Conservation (phyloP, 257 asterid genomes). For the Orobanche coerulescens region DNA sequence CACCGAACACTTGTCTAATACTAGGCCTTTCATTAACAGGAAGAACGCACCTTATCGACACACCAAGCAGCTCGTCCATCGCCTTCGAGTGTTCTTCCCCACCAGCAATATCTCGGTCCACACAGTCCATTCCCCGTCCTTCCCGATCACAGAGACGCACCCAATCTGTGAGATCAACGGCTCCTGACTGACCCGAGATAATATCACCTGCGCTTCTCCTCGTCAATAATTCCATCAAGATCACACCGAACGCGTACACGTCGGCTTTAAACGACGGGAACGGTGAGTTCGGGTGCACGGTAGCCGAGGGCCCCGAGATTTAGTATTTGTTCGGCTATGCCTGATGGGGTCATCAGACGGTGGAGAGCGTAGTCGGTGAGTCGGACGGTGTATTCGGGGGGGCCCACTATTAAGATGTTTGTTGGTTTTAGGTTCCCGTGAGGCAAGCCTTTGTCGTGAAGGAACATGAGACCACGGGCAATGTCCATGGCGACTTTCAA, state of each 20-base stretch:
- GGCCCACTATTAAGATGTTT: slow-evolving; percentile 67
- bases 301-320: slow-evolving; percentile 84
- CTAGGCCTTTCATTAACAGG: not conserved
- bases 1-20: not conserved
- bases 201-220: slow-evolving; percentile 95
- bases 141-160: slow-evolving; percentile 70
- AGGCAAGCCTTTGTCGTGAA: slow-evolving; percentile 85
- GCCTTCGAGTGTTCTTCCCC: not conserved
- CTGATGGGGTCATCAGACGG: slow-evolving; percentile 89
- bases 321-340: slow-evolving; percentile 77
- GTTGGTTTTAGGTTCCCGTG: slow-evolving; percentile 90
- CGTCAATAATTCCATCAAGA: slow-evolving; percentile 66
- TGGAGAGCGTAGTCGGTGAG: slow-evolving; percentile 89
- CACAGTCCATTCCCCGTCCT: slow-evolving; percentile 65
- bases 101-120: slow-evolving; percentile 27
- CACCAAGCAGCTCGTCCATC: not conserved
- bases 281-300: slow-evolving; percentile 89
- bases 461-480: slow-evolving; percentile 90
- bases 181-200: slow-evolving; percentile 79
- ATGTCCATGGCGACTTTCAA: slow-evolving; percentile 76
- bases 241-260: slow-evolving; percentile 83
- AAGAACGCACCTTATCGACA: not conserved
- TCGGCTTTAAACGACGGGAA: slow-evolving; percentile 82
- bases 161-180: slow-evolving; percentile 85
- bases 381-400: slow-evolving; percentile 56